Percentiles rank a stretch among this genome's conserved stretches.
Conservation (phyloP, 306 rosid species). For the Vicia villosa region DNA sequence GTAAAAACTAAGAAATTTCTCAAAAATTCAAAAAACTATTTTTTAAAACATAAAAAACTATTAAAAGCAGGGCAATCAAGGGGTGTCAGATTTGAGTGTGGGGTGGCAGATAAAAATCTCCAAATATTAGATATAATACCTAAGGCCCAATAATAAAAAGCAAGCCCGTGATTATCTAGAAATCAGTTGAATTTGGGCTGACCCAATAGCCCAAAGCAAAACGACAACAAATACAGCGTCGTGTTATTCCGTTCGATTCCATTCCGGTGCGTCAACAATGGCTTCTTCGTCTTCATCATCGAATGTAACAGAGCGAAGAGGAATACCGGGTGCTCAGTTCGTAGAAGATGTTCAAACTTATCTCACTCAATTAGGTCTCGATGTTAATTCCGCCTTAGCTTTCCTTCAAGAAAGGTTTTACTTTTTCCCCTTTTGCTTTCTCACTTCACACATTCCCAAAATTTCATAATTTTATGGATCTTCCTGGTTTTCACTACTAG, state of each 20-base stretch:
- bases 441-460: background rate
- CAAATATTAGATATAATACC: too few relatives aligned
- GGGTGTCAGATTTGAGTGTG: too few relatives aligned
- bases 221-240: conserved; percentile 29
- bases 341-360: conserved; percentile 87
- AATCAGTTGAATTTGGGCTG: background rate
- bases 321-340: conserved; percentile 93
- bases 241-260: background rate
- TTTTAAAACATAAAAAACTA: too few relatives aligned
- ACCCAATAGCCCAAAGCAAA: background rate
- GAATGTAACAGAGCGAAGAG: conserved; percentile 71
- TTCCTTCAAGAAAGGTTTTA: conserved; percentile 95
- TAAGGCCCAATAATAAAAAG: too few relatives aligned
- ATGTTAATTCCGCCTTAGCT: conserved; percentile 79
- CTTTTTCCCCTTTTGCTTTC: background rate
- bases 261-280: conserved; percentile 31
- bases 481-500: background rate
- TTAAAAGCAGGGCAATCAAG: too few relatives aligned
- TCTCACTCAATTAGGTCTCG: conserved; percentile 70
- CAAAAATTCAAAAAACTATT: too few relatives aligned
- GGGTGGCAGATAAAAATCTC: too few relatives aligned
- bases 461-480: background rate
- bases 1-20: too few relatives aligned
- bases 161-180: too few relatives aligned
- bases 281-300: conserved; percentile 59